Conservation (phyloP, 495 filamentous ascomycete genomes). For the Talaromyces borbonicus region DNA sequence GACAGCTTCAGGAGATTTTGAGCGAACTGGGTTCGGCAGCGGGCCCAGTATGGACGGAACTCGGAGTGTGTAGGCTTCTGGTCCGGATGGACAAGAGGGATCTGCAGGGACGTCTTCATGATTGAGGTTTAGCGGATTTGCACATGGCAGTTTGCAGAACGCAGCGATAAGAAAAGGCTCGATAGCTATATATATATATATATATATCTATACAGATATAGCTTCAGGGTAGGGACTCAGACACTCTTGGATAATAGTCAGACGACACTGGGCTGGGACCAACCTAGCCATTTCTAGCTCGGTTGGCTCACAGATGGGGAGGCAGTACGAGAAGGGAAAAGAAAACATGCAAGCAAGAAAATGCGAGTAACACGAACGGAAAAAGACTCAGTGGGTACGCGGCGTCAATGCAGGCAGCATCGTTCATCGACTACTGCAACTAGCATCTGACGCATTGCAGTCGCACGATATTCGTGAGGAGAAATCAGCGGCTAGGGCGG, state of each 20-base stretch:
- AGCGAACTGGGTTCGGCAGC: slow-evolving; percentile 27
- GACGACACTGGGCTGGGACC: background rate
- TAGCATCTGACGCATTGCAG: background rate
- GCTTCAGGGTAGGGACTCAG: background rate
- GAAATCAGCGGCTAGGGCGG: slow-evolving; percentile 3
- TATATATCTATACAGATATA: too few species aligned
- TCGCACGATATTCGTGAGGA: background rate
- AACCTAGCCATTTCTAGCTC: background rate
- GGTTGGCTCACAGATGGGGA: background rate
- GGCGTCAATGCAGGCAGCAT: slow-evolving; percentile 1
- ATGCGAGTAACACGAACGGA: background rate
- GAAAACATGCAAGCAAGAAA: background rate
- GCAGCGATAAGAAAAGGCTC: background rate
- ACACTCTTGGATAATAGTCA: slow-evolving; percentile 3
- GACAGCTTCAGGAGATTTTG: slow-evolving; percentile 32
- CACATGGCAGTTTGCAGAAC: background rate
- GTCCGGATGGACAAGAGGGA: background rate
- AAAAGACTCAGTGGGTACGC: slow-evolving; percentile 4
- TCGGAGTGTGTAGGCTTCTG: slow-evolving; percentile 11
- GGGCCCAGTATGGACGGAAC: slow-evolving; percentile 36
- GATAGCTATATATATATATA: too few species aligned
- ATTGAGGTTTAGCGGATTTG: background rate
- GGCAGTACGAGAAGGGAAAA: background rate
- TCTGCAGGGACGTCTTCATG: slow-evolving; percentile 6
- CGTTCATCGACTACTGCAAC: background rate